These are phyloP conservation scores for Zymoseptoria passerinii DNA, from an alignment of 2,329 filamentous ascomycete genomes.

Conservation along the genomic window DNA sequence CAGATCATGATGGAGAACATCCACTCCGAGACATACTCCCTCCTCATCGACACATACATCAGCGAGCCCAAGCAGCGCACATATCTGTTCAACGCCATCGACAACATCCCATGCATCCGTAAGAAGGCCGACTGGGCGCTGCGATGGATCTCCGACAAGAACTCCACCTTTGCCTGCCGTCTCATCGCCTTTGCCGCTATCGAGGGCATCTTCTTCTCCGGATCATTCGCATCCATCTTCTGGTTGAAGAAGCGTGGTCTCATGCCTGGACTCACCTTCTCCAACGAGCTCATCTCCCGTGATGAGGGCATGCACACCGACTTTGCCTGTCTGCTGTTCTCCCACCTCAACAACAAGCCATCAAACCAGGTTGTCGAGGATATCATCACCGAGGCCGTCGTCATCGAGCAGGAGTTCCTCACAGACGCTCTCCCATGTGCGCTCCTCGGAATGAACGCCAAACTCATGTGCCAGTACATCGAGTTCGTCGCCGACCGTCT, in stretches of 20 bases:
- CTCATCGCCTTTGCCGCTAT: conserved; percentile 95
- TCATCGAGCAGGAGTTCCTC: conserved; percentile 95
- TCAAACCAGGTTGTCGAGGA: conserved; percentile 69
- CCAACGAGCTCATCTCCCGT: conserved; percentile 98
- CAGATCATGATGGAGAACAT: conserved; percentile 99
- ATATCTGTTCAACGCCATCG: conserved; percentile 96
- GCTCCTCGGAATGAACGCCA: conserved; percentile 94
- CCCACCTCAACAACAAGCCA: conserved; percentile 89
- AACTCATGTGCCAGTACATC: conserved; percentile 99
- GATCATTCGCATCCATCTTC: conserved; percentile 97
- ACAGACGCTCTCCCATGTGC: conserved; percentile 88
- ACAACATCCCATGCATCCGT: conserved; percentile 96
- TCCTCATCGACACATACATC: conserved; percentile 98
- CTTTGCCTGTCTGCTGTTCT: conserved; percentile 95
- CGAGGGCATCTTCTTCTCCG: conserved; percentile 99
- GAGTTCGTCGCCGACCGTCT: conserved; percentile 98
- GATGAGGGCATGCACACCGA: conserved; percentile 99
- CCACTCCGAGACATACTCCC: conserved; percentile 98
- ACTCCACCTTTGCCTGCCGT: conserved; percentile 90
- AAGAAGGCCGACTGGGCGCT: conserved; percentile 99
- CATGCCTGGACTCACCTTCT: conserved; percentile 97
- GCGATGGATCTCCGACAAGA: conserved; percentile 84
- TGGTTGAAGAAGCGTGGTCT: conserved; percentile 99
- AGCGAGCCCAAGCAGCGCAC: conserved; percentile 91
- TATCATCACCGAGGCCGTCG: conserved; percentile 90